phyloP scores from a whole-genome alignment of 78 protist species.

The Capsaspora owczarzaki region DNA sequence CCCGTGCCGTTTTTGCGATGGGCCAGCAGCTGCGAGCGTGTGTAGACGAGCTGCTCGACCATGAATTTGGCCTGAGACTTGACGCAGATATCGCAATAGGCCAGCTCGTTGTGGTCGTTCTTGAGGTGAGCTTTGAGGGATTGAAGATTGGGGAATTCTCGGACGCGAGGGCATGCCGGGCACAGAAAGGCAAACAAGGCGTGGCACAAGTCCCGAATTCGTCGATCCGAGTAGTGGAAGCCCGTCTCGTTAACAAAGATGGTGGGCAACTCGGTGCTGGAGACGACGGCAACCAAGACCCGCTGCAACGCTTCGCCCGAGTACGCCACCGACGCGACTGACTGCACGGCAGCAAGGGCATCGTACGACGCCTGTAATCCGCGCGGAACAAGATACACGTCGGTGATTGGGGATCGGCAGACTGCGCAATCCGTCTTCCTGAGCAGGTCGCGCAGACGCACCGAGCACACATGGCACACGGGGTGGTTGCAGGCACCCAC shows the following conservation, averaged over 20 bases:
- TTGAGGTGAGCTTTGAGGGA: background rate
- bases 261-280: background rate
- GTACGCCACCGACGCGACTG: too few species aligned
- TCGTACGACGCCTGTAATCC: background rate
- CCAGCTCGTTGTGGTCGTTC: background rate
- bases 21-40: background rate
- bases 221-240: background rate
- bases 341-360: too few species aligned
- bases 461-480: background rate
- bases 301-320: too few species aligned
- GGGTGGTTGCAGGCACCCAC: background rate
- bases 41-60: background rate
- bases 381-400: too few species aligned
- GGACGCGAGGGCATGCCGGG: background rate
- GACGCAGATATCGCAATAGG: background rate
- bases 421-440: too few species aligned
- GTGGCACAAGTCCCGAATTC: background rate
- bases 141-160: background rate
- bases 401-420: background rate
- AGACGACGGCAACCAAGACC: too few species aligned
- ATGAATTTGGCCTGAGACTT: background rate
- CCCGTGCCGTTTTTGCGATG: background rate
- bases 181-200: background rate
- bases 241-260: background rate
- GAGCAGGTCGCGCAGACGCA: background rate